These are phyloP conservation scores for Penicillium griseofulvum DNA, from an alignment of 2,329 filamentous ascomycete species.

Conservation along the genomic window DNA sequence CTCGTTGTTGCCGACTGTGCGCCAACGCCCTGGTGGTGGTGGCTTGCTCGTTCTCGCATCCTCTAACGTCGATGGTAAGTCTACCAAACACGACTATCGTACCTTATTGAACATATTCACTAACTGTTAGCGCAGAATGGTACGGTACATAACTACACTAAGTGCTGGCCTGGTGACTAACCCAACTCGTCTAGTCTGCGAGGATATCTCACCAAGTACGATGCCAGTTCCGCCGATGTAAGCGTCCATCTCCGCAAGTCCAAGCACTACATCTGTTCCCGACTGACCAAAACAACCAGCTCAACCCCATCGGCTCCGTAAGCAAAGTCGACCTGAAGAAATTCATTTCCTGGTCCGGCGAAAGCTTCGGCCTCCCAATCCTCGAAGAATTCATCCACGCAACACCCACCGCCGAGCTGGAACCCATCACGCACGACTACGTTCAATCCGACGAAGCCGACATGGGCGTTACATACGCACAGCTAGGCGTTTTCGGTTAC, in stretches of 20 bases:
- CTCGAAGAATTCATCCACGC: conserved; percentile 65
- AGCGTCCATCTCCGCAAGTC: not conserved
- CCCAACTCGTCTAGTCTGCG: conserved; percentile 12
- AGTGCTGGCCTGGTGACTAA: conserved; percentile 18
- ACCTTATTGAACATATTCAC: not conserved
- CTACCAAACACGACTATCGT: not conserved
- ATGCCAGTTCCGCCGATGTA: conserved; percentile 53
- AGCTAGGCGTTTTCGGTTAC: conserved; percentile 53
- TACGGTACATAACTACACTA: conserved; percentile 2
- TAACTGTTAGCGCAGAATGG: conserved; percentile 27
- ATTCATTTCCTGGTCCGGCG: conserved; percentile 66
- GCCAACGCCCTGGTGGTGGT: conserved; percentile 56
- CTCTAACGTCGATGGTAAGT: conserved; percentile 59
- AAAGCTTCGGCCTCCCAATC: conserved; percentile 61
- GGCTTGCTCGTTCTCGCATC: conserved; percentile 64
- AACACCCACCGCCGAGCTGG: conserved; percentile 61
- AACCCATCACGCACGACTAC: conserved; percentile 56
- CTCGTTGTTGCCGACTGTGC: conserved; percentile 60
- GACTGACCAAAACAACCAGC: conserved; percentile 9
- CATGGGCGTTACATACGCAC: conserved; percentile 54
- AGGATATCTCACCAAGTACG: conserved; percentile 70
- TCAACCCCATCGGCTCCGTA: conserved; percentile 47
- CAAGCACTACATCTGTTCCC: not conserved
- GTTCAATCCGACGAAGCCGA: conserved; percentile 36
- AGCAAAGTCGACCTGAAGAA: conserved; percentile 67